Percentiles rank a stretch among this genome's conserved stretches.
phyloP scores from a whole-genome alignment of 1,284 basidiomycete species.

The Omphalotus olearius region DNA sequence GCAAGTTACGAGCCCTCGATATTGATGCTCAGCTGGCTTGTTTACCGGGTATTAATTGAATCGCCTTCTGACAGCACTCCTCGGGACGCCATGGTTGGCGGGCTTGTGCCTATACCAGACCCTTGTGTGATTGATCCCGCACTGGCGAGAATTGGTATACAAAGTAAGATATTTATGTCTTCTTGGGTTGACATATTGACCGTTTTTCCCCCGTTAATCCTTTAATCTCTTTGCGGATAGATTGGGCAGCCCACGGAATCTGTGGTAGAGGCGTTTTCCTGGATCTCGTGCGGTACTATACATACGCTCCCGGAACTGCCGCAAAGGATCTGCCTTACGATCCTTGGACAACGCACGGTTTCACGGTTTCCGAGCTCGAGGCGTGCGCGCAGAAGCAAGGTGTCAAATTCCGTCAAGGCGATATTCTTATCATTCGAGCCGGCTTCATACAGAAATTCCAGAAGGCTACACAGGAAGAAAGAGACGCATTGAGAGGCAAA shows the following conservation, averaged over 20 bases:
- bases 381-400: conserved; percentile 60
- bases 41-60: no score
- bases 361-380: conserved; percentile 54
- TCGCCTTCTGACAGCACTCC: conserved; percentile 41
- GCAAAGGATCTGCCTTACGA: conserved; percentile 52
- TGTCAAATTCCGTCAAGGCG: conserved; percentile 52
- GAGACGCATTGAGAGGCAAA: conserved; percentile 38
- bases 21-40: not conserved
- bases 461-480: conserved; percentile 38
- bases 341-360: conserved; percentile 56
- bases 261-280: conserved; percentile 68
- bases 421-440: conserved; percentile 58
- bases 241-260: conserved; percentile 73
- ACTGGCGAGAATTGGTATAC: conserved; percentile 56
- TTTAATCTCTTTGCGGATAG: conserved; percentile 26
- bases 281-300: conserved; percentile 56
- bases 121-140: conserved; percentile 47
- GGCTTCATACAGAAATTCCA: conserved; percentile 66
- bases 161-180: conserved; percentile 42
- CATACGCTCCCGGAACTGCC: conserved; percentile 18
- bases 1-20: conserved; percentile 5
- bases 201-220: not conserved
- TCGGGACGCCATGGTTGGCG: conserved; percentile 38
- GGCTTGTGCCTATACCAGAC: conserved; percentile 44
- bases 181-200: not conserved